A percentile compares a stretch with the other conserved stretches of the same genome.
Conservation (phyloP, 179 eudicot species). For the Dionaea muscipula region DNA sequence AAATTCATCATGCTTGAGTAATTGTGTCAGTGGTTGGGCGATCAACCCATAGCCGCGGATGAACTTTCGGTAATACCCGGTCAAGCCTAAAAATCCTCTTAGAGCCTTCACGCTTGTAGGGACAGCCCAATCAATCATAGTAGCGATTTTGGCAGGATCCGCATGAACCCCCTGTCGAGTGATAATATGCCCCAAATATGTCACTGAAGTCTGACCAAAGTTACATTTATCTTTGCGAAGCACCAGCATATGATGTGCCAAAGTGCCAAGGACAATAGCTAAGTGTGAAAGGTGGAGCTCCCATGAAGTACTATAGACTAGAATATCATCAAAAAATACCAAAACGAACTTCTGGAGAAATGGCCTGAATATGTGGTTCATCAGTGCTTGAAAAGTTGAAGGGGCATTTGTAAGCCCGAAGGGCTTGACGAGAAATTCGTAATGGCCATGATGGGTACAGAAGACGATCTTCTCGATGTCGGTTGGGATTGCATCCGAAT, state of each 20-base stretch:
- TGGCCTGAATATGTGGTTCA: background rate
- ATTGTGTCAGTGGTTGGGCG: background rate
- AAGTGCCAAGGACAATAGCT: background rate
- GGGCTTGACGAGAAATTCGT: background rate
- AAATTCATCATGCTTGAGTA: background rate
- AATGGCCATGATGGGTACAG: background rate
- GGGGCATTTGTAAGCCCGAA: conserved; percentile 6
- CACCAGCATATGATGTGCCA: background rate
- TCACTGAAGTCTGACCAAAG: background rate
- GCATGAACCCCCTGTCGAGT: background rate
- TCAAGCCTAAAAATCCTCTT: no score
- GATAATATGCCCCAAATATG: background rate
- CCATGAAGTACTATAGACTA: background rate
- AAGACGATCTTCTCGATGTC: background rate
- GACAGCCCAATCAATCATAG: background rate
- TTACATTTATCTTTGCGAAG: background rate
- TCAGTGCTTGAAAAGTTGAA: background rate
- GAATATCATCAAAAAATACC: conserved; percentile 3
- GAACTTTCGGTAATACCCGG: no score
- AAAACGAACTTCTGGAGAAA: background rate
- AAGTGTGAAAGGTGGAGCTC: no score
- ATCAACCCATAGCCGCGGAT: background rate
- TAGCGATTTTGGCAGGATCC: background rate
- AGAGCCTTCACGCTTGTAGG: no score
- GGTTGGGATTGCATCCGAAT: background rate